Percentiles rank a stretch among this genome's conserved stretches.
phyloP scores from a whole-genome alignment of 805 yeast species.

The Teunomyces kruisii region DNA sequence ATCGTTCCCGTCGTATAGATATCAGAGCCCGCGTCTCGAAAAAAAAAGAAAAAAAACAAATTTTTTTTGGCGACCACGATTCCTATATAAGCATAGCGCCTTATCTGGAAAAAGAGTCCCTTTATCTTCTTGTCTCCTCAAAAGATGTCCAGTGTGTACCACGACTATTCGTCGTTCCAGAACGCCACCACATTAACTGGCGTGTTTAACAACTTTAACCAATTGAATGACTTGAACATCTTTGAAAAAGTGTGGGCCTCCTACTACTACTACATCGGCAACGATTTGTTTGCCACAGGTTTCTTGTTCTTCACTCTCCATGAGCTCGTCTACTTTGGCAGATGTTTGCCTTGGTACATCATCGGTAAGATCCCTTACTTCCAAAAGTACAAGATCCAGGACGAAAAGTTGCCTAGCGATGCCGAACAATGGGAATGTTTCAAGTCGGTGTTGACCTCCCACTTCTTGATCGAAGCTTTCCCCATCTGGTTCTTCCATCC shows the following conservation, averaged over 20 bases:
- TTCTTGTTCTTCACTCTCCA: slow-evolving; percentile 77
- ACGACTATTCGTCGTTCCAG: slow-evolving; percentile 26
- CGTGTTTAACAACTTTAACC: slow-evolving; percentile 22
- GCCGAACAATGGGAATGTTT: slow-evolving; percentile 93
- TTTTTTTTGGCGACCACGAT: slow-evolving; percentile 1
- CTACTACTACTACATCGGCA: slow-evolving; percentile 80
- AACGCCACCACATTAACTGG: slow-evolving; percentile 25
- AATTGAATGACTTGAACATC: slow-evolving; percentile 36
- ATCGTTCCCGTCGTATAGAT: slow-evolving; percentile 4
- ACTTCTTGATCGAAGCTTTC: slow-evolving; percentile 88
- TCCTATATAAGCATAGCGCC: not conserved
- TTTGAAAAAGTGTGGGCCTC: slow-evolving; percentile 84
- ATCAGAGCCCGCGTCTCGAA: slow-evolving; percentile 3
- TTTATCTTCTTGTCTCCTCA: not conserved
- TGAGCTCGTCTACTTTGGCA: slow-evolving; percentile 86
- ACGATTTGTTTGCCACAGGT: slow-evolving; percentile 92
- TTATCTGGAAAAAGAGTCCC: not conserved
- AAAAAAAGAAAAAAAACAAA: not conserved
- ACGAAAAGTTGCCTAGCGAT: slow-evolving; percentile 72
- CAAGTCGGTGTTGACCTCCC: slow-evolving; percentile 79
- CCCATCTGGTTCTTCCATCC: slow-evolving; percentile 99
- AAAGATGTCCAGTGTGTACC: slow-evolving; percentile 19
- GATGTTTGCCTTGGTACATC: slow-evolving; percentile 90
- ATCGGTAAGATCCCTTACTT: slow-evolving; percentile 85
- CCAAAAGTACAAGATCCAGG: slow-evolving; percentile 86